Conservation (phyloP, 2,329 filamentous ascomycete genomes). For the Colletotrichum somersetense region DNA sequence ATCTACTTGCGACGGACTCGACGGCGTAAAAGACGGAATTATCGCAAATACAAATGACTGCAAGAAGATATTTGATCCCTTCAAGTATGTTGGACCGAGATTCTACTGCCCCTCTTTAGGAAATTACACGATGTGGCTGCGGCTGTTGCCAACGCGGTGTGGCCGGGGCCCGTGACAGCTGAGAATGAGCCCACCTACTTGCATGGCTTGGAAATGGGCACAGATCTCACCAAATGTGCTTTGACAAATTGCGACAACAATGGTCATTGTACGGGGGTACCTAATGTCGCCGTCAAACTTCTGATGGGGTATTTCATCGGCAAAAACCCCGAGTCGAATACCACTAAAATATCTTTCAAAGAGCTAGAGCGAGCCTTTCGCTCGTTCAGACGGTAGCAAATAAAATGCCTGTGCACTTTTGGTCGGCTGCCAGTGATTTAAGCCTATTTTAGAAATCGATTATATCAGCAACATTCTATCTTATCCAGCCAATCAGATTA, state of each 20-base stretch:
- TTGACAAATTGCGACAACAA: conserved; percentile 1
- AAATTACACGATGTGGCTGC: neutral
- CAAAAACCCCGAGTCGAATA: conserved; percentile 11
- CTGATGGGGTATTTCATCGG: conserved; percentile 17
- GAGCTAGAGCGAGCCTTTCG: conserved; percentile 5
- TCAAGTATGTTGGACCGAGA: conserved; percentile 26
- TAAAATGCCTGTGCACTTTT: too few relatives aligned
- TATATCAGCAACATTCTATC: too few relatives aligned
- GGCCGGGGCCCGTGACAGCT: conserved; percentile 12
- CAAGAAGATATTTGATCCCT: conserved; percentile 42
- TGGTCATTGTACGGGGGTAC: conserved; percentile 7
- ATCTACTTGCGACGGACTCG: conserved; percentile 45
- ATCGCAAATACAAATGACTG: conserved; percentile 38
- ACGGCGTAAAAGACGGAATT: conserved; percentile 45
- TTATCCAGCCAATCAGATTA: too few relatives aligned
- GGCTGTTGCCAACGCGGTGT: conserved; percentile 15
- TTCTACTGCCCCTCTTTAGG: conserved; percentile 29
- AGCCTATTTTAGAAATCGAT: too few relatives aligned
- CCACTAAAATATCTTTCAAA: conserved; percentile 7
- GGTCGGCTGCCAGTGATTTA: too few relatives aligned
- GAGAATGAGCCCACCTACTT: neutral
- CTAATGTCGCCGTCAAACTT: neutral
- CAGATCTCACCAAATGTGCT: neutral
- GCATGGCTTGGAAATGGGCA: conserved; percentile 13
- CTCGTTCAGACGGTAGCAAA: conserved; percentile 11